Percentiles rank a stretch among this genome's conserved stretches.
Evolutionary conservation across 73 alveolate species (phyloP).

Genomic region (Paramecium biaurelia): DNA sequence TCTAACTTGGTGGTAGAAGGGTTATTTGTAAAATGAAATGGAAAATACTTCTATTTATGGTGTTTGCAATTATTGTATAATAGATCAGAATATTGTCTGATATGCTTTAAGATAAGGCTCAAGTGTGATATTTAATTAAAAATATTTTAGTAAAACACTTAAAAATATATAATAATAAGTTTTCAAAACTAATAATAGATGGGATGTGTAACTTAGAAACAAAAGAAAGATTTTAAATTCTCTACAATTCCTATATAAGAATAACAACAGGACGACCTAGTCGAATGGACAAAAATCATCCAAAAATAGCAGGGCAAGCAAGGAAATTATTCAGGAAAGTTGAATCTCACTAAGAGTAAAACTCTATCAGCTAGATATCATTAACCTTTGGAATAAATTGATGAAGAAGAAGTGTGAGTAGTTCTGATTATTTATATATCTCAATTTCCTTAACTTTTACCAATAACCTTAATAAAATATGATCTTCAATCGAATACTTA

Average conservation of each 20-base stretch:
- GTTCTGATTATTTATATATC: neutral
- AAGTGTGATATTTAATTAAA: neutral
- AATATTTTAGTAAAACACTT: neutral
- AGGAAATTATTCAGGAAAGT: neutral
- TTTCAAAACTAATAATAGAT: neutral
- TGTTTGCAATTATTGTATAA: neutral
- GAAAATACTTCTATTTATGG: neutral
- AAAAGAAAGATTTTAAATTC: neutral
- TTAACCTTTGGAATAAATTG: neutral
- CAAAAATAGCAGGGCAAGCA: neutral
- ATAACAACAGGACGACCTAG: neutral
- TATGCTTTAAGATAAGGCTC: neutral
- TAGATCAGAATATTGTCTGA: neutral
- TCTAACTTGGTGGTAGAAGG: neutral
- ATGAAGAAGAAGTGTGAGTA: conserved; percentile 8
- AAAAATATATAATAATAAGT: neutral
- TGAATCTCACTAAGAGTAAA: neutral
- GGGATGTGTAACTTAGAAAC: neutral
- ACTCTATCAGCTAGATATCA: neutral
- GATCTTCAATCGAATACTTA: neutral
- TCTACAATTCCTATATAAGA: neutral
- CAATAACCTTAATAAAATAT: neutral
- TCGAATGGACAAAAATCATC: neutral
- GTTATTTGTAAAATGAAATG: neutral
- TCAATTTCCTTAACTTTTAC: neutral